Evolutionary conservation across 805 yeast genomes (phyloP).

Genomic region (Ogataea angusta): DNA sequence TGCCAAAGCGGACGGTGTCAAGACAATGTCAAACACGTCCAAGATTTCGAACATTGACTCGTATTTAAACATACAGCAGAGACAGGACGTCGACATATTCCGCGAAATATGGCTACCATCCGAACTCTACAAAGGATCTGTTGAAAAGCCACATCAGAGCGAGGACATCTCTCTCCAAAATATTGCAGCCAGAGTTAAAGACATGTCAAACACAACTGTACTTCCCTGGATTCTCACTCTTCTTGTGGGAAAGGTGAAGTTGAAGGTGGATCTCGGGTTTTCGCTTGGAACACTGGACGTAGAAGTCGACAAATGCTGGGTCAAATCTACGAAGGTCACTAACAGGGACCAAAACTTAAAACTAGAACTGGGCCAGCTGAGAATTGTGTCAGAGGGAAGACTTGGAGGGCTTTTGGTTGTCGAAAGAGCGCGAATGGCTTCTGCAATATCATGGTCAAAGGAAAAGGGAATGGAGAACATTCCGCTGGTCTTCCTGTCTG

Average conservation of each 20-base stretch:
- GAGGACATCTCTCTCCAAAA: slow-evolving; percentile 23
- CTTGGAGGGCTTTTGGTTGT: slow-evolving; percentile 66
- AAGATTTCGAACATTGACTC: slow-evolving; percentile 53
- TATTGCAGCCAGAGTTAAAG: slow-evolving; percentile 46
- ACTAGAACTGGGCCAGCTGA: slow-evolving; percentile 52
- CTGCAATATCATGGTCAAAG: slow-evolving; percentile 71
- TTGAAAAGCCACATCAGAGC: slow-evolving; percentile 8
- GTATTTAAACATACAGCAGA: slow-evolving; percentile 74
- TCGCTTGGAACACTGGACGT: slow-evolving; percentile 68
- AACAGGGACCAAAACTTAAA: slow-evolving; percentile 71
- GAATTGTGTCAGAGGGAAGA: slow-evolving; percentile 67
- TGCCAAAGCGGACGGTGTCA: slow-evolving; percentile 37
- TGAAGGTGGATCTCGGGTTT: slow-evolving; percentile 76
- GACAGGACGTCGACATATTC: slow-evolving; percentile 82
- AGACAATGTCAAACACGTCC: slow-evolving; percentile 45
- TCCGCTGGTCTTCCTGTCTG: slow-evolving; percentile 65
- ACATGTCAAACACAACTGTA: slow-evolving; percentile 59
- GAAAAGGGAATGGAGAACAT: slow-evolving; percentile 41
- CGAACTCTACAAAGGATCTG: slow-evolving; percentile 30
- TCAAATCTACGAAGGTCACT: slow-evolving; percentile 59
- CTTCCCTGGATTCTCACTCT: slow-evolving; percentile 73
- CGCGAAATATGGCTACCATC: slow-evolving; percentile 76
- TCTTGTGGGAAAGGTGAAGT: slow-evolving; percentile 47
- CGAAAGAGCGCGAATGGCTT: slow-evolving; percentile 48
- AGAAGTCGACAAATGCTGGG: slow-evolving; percentile 60